phyloP scores from a whole-genome alignment of 2,329 filamentous ascomycete genomes.

The Chrysoporthe austroafricana region DNA sequence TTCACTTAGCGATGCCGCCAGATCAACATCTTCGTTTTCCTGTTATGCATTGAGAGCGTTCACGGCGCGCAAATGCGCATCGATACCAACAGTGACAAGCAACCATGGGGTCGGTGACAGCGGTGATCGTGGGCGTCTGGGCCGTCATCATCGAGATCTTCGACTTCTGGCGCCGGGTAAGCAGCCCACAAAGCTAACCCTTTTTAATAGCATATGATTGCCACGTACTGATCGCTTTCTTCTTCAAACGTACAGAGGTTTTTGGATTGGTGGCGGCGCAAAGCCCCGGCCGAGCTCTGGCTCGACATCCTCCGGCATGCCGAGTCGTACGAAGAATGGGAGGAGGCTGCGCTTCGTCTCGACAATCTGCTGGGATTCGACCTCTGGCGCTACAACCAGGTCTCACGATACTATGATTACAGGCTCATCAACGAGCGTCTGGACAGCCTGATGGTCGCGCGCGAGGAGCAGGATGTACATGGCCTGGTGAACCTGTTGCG shows the following conservation, averaged over 20 bases:
- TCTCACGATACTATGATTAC: conserved; percentile 84
- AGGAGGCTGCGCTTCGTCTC: conserved; percentile 79
- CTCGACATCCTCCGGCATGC: conserved; percentile 68
- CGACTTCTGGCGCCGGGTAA: conserved; percentile 65
- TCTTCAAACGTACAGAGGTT: conserved; percentile 58
- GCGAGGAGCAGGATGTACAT: conserved; percentile 62
- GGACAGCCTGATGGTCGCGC: conserved; percentile 58
- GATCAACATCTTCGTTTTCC: not conserved
- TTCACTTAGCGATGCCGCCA: not conserved
- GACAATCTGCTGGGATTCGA: conserved; percentile 82
- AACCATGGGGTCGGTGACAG: conserved; percentile 27
- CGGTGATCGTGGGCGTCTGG: conserved; percentile 53
- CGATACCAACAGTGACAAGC: conserved; percentile 1
- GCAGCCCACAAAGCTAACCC: conserved; percentile 26
- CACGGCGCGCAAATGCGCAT: conserved; percentile 18
- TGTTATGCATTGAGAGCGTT: not conserved
- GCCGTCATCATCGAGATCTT: conserved; percentile 64
- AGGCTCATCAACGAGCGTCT: conserved; percentile 79
- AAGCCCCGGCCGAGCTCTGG: conserved; percentile 67
- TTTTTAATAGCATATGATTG: not conserved
- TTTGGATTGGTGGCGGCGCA: conserved; percentile 67
- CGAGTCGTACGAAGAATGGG: conserved; percentile 81
- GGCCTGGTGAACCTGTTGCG: conserved; percentile 79
- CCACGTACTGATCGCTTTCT: conserved; percentile 5
- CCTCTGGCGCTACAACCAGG: conserved; percentile 81